These are phyloP conservation scores for Uncinocarpus reesii DNA, from an alignment of 2,329 filamentous ascomycete species.

Conservation along the genomic window DNA sequence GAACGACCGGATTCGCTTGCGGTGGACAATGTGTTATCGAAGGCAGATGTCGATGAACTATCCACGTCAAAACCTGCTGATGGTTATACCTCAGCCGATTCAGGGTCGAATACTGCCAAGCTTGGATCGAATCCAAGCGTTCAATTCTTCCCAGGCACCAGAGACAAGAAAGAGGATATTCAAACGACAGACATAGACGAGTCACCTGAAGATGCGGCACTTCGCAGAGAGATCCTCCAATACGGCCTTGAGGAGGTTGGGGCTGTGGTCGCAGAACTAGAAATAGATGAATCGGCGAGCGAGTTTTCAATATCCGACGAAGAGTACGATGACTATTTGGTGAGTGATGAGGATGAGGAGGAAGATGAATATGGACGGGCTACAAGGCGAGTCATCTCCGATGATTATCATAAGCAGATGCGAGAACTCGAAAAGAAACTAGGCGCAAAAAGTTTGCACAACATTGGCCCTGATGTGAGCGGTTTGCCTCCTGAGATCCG, in stretches of 20 bases:
- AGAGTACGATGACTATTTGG: slow-evolving; percentile 44
- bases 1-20: background rate
- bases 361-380: slow-evolving; percentile 70
- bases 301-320: slow-evolving; percentile 45
- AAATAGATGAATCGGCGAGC: slow-evolving; percentile 58
- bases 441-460: slow-evolving; percentile 47
- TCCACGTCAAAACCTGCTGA: background rate
- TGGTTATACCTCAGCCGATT: background rate
- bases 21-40: background rate
- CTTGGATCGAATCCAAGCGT: slow-evolving; percentile 1
- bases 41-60: background rate
- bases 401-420: slow-evolving; percentile 74
- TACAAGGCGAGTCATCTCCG: slow-evolving; percentile 55
- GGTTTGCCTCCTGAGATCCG: slow-evolving; percentile 28
- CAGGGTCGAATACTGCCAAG: slow-evolving; percentile 6
- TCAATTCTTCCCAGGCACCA: background rate
- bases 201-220: slow-evolving; percentile 63
- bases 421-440: slow-evolving; percentile 70
- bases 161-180: slow-evolving; percentile 9
- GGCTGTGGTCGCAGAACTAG: slow-evolving; percentile 81
- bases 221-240: slow-evolving; percentile 79
- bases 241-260: slow-evolving; percentile 85
- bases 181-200: slow-evolving; percentile 62
- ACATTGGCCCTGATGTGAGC: slow-evolving; percentile 43
- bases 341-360: slow-evolving; percentile 43